Evolutionary conservation across 345 rosid species (phyloP), one percentile per base, ranked within the genome.

Genomic region (Eucalyptus polyanthemos): DNA sequence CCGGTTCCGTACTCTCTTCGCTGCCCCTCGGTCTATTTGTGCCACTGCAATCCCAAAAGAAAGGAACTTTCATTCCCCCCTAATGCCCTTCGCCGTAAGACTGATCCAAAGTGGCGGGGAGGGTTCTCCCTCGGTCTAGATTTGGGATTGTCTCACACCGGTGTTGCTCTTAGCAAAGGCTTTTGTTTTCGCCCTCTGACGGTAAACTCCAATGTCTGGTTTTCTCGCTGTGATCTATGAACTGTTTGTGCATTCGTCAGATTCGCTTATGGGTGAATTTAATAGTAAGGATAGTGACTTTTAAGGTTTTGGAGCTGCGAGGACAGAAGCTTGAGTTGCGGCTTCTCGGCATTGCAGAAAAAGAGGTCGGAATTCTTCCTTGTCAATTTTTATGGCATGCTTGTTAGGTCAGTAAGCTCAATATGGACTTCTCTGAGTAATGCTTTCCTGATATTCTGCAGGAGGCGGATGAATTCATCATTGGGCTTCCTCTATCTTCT

Each of bases 91-190:
- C 95, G 95, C 86, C 96, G 96, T 93, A 92, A 91, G 91, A 90
- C 6, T 42, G 95, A 97, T 91, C 91, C 89, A 4, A 88, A 87
- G 19, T 97, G 98, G 98, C 93, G 95, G 89, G 96, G 97, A 56
- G 99, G 99, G 88, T 97, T 97, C 91, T 97, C 99, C 88, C 93
- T 97, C 14, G 99, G 98, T 25, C 94, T 97, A 31, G 98, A 97
- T 92, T 90, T 97, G 95, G 99, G 98, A 8, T 89, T 93, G 72
- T 95, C 98, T 91, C 93, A 94, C 87, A 96, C 98, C 11, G 98
- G 98, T 90, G 88, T 97, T 89, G 99, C 98, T 29, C 87, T 97
- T 62, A 95, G 98, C 93, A 96, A 97, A 90, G 98, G 99, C 89
- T 97, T 93, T 93, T 87, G 94, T 37, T 67, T 95, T 90, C 95